A percentile compares a stretch with the other conserved stretches of the same genome.
Conservation (phyloP, 176 grass and related monocot species). For the Musa itinerans region DNA sequence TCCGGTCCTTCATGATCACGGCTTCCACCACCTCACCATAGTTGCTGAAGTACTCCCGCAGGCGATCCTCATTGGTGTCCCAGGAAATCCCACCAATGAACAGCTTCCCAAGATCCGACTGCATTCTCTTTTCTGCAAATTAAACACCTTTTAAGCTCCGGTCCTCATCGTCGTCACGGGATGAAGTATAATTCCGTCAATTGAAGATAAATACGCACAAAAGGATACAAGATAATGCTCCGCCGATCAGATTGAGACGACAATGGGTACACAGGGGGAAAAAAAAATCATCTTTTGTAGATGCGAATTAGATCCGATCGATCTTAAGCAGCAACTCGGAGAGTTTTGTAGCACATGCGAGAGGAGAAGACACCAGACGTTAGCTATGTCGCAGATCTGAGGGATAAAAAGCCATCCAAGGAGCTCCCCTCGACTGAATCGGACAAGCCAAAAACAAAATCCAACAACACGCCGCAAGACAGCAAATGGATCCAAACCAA, state of each 20-base stretch:
- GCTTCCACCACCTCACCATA: constrained; percentile 84
- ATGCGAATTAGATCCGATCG: background rate
- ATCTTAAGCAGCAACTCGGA: background rate
- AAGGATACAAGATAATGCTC: background rate
- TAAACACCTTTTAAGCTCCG: constrained; percentile 2
- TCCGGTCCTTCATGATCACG: constrained; percentile 70
- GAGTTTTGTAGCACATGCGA: background rate
- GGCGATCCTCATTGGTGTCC: constrained; percentile 87
- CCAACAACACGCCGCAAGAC: background rate
- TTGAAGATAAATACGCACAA: background rate
- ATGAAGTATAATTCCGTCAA: constrained; percentile 12
- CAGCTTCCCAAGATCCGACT: constrained; percentile 67
- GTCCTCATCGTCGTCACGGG: constrained; percentile 15
- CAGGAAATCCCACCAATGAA: constrained; percentile 93
- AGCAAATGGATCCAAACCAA: background rate
- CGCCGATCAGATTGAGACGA: background rate
- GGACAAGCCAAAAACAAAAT: background rate
- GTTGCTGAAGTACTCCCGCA: constrained; percentile 68
- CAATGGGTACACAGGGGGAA: no score
- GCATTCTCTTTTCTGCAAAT: constrained; percentile 39
- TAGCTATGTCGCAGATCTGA: background rate
- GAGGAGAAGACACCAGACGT: background rate
- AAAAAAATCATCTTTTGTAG: background rate
- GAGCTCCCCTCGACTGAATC: background rate
- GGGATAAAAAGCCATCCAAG: background rate